phyloP scores from a whole-genome alignment of 1,284 basidiomycete genomes.

The Gomphus sp. region DNA sequence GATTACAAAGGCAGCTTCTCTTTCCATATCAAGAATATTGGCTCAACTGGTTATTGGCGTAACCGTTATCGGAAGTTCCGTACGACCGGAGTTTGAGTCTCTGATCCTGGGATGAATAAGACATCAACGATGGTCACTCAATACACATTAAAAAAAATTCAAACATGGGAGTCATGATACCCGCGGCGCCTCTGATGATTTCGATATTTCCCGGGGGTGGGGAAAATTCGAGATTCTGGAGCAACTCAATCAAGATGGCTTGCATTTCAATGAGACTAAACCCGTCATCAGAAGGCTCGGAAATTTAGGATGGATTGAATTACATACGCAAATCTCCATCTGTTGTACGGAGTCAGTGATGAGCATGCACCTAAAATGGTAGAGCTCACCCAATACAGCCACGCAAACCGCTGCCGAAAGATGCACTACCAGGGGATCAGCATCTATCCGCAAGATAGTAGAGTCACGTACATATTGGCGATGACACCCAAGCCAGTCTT shows the following conservation, averaged over 20 bases:
- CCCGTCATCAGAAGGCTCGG: background rate
- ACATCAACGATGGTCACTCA: too few relatives aligned
- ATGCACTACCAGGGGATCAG: conserved; percentile 23
- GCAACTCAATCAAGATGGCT: conserved; percentile 16
- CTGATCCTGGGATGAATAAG: too few relatives aligned
- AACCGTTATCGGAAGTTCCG: too few relatives aligned
- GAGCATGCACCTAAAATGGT: background rate
- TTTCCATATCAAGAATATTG: too few relatives aligned
- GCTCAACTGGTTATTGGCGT: too few relatives aligned
- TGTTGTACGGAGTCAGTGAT: conserved; percentile 10
- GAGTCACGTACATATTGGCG: conserved; percentile 9
- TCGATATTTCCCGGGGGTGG: conserved; percentile 14
- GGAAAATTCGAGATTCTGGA: conserved; percentile 19
- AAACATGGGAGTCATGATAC: conserved; percentile 18
- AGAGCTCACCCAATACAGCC: conserved; percentile 14
- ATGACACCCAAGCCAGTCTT: conserved; percentile 2
- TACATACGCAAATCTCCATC: conserved; percentile 41
- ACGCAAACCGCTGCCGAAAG: conserved; percentile 34
- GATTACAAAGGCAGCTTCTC: too few relatives aligned
- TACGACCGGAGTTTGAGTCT: too few relatives aligned
- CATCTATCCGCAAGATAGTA: background rate
- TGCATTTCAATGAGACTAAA: conserved; percentile 19
- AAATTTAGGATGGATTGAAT: conserved; percentile 6
- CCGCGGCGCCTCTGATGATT: conserved; percentile 15
- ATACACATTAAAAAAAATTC: background rate